Conservation (phyloP, 768 basidiomycete genomes). For the Hirschioporus abietinus region DNA sequence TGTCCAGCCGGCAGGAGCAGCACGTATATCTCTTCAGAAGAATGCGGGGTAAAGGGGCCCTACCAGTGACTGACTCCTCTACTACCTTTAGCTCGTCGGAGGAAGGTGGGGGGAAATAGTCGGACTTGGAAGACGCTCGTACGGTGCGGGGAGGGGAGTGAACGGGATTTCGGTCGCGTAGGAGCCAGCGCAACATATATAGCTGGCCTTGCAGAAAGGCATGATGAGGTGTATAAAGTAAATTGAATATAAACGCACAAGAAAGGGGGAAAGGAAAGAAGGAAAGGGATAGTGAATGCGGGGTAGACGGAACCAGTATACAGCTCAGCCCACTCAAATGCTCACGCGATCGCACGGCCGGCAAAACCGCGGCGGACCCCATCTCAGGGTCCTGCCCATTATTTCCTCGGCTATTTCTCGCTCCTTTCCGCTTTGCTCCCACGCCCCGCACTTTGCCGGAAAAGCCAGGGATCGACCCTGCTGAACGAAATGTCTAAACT, state of each 20-base stretch:
- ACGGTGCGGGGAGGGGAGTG: too few relatives aligned
- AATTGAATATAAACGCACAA: neutral
- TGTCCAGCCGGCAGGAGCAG: neutral
- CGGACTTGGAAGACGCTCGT: slow-evolving; percentile 1
- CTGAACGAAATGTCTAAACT: too few relatives aligned
- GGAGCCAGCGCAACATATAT: neutral
- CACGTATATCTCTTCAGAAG: neutral
- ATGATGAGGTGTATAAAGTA: neutral
- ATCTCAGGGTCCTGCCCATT: neutral
- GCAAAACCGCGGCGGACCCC: neutral
- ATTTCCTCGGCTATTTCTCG: slow-evolving; percentile 1
- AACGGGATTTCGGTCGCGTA: neutral
- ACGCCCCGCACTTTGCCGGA: neutral
- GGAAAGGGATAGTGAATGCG: neutral
- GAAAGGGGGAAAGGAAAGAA: too few relatives aligned
- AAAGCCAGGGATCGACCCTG: too few relatives aligned
- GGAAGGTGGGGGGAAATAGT: slow-evolving; percentile 2
- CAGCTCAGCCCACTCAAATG: too few relatives aligned
- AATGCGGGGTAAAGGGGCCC: neutral
- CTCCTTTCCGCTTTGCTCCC: neutral
- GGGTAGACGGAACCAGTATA: neutral
- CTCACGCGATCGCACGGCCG: neutral
- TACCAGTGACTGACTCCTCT: slow-evolving; percentile 3
- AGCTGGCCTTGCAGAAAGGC: neutral
- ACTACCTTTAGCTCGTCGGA: slow-evolving; percentile 1